Evolutionary conservation across 495 filamentous ascomycete genomes (phyloP), one percentile per base, ranked within the genome.

Genomic region (Cercophora sp.): DNA sequence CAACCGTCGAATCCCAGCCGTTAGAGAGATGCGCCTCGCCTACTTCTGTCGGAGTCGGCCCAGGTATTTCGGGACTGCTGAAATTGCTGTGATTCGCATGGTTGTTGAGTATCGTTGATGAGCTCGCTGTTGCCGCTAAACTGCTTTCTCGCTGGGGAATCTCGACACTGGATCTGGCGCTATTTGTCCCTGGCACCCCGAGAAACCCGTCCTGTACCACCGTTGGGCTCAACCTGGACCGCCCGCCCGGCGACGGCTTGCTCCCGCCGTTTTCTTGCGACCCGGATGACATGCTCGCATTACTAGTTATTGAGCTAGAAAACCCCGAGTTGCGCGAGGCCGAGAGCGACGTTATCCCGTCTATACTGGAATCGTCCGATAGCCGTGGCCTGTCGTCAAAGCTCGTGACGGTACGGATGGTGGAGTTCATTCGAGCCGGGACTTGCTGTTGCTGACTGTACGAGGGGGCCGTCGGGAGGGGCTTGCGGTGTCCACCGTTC

Each of bases 1-100:
- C 89, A 32, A 92, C 80, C 0, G 87, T 85, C 8, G 82, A 77
- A 55, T 86, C 87, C 88, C 87, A 92, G 5, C 58, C 61, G 46
- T 49, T 42, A 42, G 54, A 42, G 20, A 63, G 44, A 34, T 60
- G 47, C 1, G 57, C 55, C 2, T 54, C 57, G 22, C 43, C 51
- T 36, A n/a, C n/a, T n/a, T n/a, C n/a, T n/a, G n/a, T n/a, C n/a
- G n/a, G n/a, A n/a, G n/a, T n/a, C n/a, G n/a, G n/a, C n/a, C n/a
- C n/a, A n/a, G n/a, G n/a, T n/a, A n/a, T n/a, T n/a, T n/a, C n/a
- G n/a, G n/a, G n/a, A n/a, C n/a, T n/a, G n/a, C n/a, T n/a, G n/a
- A n/a, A n/a, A n/a, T n/a, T n/a, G n/a, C n/a, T n/a, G n/a, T 3
- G 40, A 3, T 55, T 29, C 32, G 52, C 52, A 22, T 34, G 27